A percentile compares a stretch with the other conserved stretches of the same genome.
phyloP scores from a whole-genome alignment of 768 basidiomycete species.

The Serendipita sp. region DNA sequence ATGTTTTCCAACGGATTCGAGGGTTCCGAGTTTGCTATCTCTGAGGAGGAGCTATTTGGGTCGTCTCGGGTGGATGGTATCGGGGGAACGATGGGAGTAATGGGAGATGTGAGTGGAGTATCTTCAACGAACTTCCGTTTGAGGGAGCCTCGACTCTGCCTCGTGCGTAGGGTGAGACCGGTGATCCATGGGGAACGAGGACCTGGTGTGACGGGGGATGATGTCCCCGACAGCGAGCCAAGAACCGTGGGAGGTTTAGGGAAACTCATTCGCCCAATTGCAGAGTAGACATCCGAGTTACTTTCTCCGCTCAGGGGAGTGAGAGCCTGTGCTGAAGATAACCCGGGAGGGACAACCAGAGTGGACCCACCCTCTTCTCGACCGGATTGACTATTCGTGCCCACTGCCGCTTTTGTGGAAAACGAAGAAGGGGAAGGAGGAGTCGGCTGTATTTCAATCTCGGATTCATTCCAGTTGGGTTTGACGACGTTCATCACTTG shows the following conservation, averaged over 20 bases:
- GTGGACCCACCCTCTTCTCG: background rate
- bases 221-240: background rate
- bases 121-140: background rate
- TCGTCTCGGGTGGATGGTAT: background rate
- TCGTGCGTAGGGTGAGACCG: background rate
- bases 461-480: background rate
- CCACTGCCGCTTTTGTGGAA: background rate
- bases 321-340: background rate
- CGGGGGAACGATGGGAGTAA: background rate
- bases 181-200: constrained; percentile 5
- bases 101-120: background rate
- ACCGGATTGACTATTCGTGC: background rate
- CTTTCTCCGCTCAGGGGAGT: background rate
- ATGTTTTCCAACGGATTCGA: background rate
- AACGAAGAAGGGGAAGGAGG: background rate
- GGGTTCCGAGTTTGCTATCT: background rate
- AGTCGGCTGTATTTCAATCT: background rate
- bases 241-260: background rate
- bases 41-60: background rate
- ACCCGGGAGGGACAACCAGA: background rate
- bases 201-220: background rate
- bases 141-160: background rate
- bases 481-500: background rate
- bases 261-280: background rate
- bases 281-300: constrained; percentile 4